Conservation (phyloP, 768 basidiomycete genomes). For the Phylloporus sp. region DNA sequence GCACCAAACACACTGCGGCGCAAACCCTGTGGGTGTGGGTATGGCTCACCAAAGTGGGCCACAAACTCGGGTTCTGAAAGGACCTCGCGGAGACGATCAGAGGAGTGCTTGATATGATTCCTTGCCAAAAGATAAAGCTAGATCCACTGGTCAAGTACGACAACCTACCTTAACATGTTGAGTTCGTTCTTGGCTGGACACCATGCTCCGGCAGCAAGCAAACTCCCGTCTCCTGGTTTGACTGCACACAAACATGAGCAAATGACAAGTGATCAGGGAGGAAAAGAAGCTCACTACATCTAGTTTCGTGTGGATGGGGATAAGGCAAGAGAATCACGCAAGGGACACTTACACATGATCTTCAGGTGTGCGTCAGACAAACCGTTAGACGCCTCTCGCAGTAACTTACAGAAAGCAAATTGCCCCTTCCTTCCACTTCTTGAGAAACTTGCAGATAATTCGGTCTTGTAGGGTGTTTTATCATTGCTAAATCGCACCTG, state of each 20-base stretch:
- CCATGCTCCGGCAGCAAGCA: slow-evolving; percentile 81
- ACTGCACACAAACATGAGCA: slow-evolving; percentile 39
- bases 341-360: slow-evolving; percentile 20
- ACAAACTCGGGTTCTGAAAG: slow-evolving; percentile 73
- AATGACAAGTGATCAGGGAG: background rate
- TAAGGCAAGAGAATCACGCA: background rate
- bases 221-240: slow-evolving; percentile 58
- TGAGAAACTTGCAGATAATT: slow-evolving; percentile 80
- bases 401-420: slow-evolving; percentile 75
- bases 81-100: slow-evolving; percentile 58
- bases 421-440: slow-evolving; percentile 87
- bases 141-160: background rate
- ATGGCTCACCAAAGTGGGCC: slow-evolving; percentile 68
- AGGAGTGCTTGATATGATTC: slow-evolving; percentile 57
- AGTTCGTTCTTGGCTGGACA: slow-evolving; percentile 78
- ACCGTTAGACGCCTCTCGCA: background rate
- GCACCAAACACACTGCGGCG: slow-evolving; percentile 78
- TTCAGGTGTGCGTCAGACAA: slow-evolving; percentile 13
- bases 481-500: slow-evolving; percentile 89
- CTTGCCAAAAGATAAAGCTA: slow-evolving; percentile 28
- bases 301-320: slow-evolving; percentile 1
- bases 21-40: slow-evolving; percentile 55
- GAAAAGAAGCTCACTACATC: slow-evolving; percentile 17
- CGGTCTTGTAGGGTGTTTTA: slow-evolving; percentile 92
- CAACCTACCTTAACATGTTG: slow-evolving; percentile 60